Evolutionary conservation across 306 rosid species (phyloP).

Genomic region (Trifolium dubium): DNA sequence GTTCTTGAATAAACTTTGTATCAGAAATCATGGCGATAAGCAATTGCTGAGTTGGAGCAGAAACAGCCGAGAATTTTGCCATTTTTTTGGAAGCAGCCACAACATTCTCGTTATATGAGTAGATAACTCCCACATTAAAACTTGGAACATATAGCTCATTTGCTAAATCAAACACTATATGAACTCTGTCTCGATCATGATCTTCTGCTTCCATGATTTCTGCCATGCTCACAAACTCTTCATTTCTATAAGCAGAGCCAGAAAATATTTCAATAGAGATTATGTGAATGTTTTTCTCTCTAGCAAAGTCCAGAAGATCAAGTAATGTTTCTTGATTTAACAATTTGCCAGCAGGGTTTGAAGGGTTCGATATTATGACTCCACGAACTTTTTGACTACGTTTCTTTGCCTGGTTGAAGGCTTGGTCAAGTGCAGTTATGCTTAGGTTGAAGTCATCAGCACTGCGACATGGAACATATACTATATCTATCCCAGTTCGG

Average conservation of each 20-base stretch:
- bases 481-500: slow-evolving; percentile 78
- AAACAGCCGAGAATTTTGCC: slow-evolving; percentile 74
- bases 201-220: slow-evolving; percentile 74
- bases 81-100: slow-evolving; percentile 69
- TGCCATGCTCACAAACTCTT: slow-evolving; percentile 72
- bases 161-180: slow-evolving; percentile 74
- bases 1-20: slow-evolving; percentile 55
- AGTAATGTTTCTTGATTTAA: slow-evolving; percentile 64
- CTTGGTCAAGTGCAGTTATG: slow-evolving; percentile 67
- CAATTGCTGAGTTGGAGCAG: slow-evolving; percentile 72
- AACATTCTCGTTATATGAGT: slow-evolving; percentile 80
- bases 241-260: slow-evolving; percentile 58
- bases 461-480: slow-evolving; percentile 86
- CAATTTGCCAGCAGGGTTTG: slow-evolving; percentile 74
- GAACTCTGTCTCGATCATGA: slow-evolving; percentile 75
- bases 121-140: slow-evolving; percentile 72
- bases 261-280: slow-evolving; percentile 74
- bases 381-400: slow-evolving; percentile 86
- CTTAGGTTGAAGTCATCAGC: slow-evolving; percentile 70
- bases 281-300: slow-evolving; percentile 93
- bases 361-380: slow-evolving; percentile 78
- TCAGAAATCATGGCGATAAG: slow-evolving; percentile 85
- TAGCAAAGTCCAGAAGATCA: slow-evolving; percentile 79
- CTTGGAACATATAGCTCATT: slow-evolving; percentile 84
- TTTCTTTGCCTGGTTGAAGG: slow-evolving; percentile 87